phyloP scores from a whole-genome alignment of 108 stramenopile genomes.

The Poteriospumella lacustris region DNA sequence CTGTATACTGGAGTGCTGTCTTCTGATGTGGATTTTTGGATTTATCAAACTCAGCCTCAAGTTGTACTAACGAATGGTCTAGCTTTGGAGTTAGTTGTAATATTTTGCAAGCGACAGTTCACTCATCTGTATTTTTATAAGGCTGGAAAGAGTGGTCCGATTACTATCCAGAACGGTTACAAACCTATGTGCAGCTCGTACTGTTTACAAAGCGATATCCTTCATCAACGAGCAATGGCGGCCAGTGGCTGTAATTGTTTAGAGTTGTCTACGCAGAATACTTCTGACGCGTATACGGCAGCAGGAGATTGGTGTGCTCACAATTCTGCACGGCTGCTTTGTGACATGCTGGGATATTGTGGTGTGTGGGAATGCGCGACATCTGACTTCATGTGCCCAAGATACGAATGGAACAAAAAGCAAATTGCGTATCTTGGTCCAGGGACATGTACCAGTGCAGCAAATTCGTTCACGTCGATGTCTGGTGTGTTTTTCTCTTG shows the following conservation, averaged over 20 bases:
- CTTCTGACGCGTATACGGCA: conserved; percentile 30
- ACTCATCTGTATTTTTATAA: not conserved
- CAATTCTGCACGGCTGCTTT: conserved; percentile 43
- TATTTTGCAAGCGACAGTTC: not conserved
- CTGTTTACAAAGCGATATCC: conserved; percentile 39
- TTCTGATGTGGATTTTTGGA: not conserved
- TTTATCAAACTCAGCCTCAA: conserved; percentile 4
- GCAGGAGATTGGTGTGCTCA: conserved; percentile 43
- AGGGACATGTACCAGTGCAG: not conserved
- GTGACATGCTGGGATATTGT: conserved; percentile 40
- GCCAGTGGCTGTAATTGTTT: conserved; percentile 42
- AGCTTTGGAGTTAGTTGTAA: not conserved
- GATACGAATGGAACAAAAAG: conserved; percentile 34
- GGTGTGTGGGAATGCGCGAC: conserved; percentile 36
- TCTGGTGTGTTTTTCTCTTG: too few species aligned
- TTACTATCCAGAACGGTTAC: not conserved
- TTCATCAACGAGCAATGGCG: conserved; percentile 42
- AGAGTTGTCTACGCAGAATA: conserved; percentile 37
- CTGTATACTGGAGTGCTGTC: not conserved
- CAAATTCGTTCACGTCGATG: too few species aligned
- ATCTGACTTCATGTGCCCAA: conserved; percentile 48
- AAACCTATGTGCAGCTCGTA: conserved; percentile 32
- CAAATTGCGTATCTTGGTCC: not conserved
- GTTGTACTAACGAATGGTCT: not conserved
- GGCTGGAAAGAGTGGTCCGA: not conserved